Percentiles rank a stretch among this genome's conserved stretches.
These are phyloP conservation scores for Hanseniaspora vineae DNA, from an alignment of 805 yeast species.

Conservation along the genomic window DNA sequence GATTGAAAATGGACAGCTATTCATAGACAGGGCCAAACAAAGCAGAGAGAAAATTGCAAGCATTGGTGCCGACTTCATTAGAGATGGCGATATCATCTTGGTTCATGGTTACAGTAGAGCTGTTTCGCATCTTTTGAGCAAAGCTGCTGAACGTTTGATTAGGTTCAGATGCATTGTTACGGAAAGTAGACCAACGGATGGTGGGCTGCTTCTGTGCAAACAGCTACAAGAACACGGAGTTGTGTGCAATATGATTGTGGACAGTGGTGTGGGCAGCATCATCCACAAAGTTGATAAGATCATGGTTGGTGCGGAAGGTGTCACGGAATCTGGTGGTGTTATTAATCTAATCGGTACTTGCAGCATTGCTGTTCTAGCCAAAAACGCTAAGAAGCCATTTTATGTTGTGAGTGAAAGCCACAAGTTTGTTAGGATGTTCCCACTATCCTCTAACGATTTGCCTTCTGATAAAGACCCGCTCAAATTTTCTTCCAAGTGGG, in stretches of 20 bases:
- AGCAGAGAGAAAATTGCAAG: conserved; percentile 81
- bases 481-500: conserved; percentile 25
- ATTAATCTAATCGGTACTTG: conserved; percentile 91
- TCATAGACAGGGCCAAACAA: conserved; percentile 82
- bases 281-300: conserved; percentile 87
- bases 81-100: conserved; percentile 82
- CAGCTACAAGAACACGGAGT: conserved; percentile 56
- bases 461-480: conserved; percentile 44
- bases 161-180: conserved; percentile 87
- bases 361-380: conserved; percentile 87
- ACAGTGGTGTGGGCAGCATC: conserved; percentile 86
- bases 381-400: conserved; percentile 80
- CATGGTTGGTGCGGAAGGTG: conserved; percentile 97
- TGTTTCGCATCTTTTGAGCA: conserved; percentile 58
- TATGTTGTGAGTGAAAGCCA: conserved; percentile 92
- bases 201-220: conserved; percentile 61
- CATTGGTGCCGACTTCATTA: conserved; percentile 75
- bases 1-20: conserved; percentile 86
- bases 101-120: conserved; percentile 92
- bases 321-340: conserved; percentile 96
- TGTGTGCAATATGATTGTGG: conserved; percentile 81
- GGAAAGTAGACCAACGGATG: conserved; percentile 78
- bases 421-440: conserved; percentile 92
- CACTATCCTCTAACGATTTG: conserved; percentile 82
- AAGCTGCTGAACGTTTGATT: conserved; percentile 65